Conservation (phyloP, 1,284 basidiomycete species). For the Malassezia pachydermatis region DNA sequence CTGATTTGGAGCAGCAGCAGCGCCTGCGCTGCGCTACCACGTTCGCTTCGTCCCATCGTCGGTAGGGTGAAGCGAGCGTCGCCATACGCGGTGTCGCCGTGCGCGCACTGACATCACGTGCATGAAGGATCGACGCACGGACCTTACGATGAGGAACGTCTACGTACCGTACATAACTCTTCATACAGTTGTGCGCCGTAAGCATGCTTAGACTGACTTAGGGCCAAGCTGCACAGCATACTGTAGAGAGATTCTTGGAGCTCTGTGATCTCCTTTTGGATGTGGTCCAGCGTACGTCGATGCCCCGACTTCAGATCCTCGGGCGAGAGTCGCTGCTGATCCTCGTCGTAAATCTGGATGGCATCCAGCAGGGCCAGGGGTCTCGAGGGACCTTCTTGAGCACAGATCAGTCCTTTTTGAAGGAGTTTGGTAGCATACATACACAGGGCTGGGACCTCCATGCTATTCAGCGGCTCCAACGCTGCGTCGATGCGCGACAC, state of each 20-base stretch:
- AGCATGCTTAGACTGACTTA: constrained; percentile 3
- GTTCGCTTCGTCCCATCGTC: neutral
- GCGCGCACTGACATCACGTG: no score
- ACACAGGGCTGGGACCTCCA: no score
- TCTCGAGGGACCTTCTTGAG: no score
- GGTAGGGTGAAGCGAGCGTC: neutral
- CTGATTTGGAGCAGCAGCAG: constrained; percentile 76
- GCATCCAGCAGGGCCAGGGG: no score
- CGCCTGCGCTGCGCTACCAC: constrained; percentile 57
- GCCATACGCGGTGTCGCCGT: neutral
- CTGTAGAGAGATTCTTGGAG: constrained; percentile 5
- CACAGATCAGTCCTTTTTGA: no score
- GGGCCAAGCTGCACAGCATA: constrained; percentile 9
- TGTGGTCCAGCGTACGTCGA: neutral
- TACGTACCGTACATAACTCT: no score
- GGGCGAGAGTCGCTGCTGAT: no score
- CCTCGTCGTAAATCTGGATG: neutral
- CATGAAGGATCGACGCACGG: neutral
- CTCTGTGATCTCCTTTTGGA: neutral
- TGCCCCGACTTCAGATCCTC: neutral
- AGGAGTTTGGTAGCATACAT: no score
- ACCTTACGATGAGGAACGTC: no score
- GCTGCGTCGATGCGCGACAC: no score
- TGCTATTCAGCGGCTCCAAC: no score
- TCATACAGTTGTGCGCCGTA: constrained; percentile 11